These are phyloP conservation scores for Debaryomyces nepalensis DNA, from an alignment of 1,139 yeast genomes.

Conservation along the genomic window DNA sequence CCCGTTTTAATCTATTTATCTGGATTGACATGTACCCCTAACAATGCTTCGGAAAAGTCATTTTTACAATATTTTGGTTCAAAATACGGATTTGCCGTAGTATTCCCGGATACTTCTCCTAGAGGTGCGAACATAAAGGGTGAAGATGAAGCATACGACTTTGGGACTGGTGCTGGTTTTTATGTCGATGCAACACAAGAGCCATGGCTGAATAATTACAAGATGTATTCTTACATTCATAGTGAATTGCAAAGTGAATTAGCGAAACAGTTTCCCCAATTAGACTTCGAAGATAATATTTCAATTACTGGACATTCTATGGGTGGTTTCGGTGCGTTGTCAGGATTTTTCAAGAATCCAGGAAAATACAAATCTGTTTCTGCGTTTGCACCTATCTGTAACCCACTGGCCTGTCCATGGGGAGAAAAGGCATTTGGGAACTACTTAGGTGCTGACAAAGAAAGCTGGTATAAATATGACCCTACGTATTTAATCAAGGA, in stretches of 20 bases:
- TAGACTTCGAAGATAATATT: slow-evolving; percentile 58
- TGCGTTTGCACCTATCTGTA: slow-evolving; percentile 89
- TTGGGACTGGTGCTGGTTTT: slow-evolving; percentile 96
- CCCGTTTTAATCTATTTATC: slow-evolving; percentile 85
- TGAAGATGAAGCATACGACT: slow-evolving; percentile 84
- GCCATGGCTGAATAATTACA: slow-evolving; percentile 74
- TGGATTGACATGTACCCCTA: slow-evolving; percentile 92
- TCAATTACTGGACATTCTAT: slow-evolving; percentile 94
- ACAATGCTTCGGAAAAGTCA: slow-evolving; percentile 95
- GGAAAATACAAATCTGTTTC: slow-evolving; percentile 79
- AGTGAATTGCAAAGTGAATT: slow-evolving; percentile 66
- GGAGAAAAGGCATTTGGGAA: slow-evolving; percentile 82
- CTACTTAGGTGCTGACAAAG: slow-evolving; percentile 68
- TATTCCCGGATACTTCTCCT: slow-evolving; percentile 97
- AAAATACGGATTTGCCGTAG: slow-evolving; percentile 81
- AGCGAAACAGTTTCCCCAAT: slow-evolving; percentile 47
- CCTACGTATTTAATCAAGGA: slow-evolving; percentile 72
- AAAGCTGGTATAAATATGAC: slow-evolving; percentile 74
- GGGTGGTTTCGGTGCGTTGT: slow-evolving; percentile 96
- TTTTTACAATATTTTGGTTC: slow-evolving; percentile 82
- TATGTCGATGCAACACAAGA: slow-evolving; percentile 81
- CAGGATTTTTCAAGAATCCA: slow-evolving; percentile 75
- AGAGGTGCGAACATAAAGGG: slow-evolving; percentile 86
- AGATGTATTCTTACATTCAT: slow-evolving; percentile 85
- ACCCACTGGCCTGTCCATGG: slow-evolving; percentile 79